Evolutionary conservation across 495 filamentous ascomycete genomes (phyloP).

Genomic region (Cenococcum geophilum): DNA sequence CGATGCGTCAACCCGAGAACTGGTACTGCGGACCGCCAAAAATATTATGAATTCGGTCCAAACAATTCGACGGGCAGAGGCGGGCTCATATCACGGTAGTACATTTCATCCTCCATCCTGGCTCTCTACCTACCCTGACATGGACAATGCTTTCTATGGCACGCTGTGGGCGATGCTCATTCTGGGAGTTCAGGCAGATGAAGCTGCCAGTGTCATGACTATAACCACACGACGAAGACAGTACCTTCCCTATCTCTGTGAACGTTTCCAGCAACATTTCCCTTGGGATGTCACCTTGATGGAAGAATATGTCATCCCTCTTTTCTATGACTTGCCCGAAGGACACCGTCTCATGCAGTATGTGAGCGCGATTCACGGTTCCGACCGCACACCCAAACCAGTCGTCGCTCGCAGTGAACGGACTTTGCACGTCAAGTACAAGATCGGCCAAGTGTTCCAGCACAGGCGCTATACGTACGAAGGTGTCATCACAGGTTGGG

Average conservation of each 20-base stretch:
- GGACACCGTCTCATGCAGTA: conserved; percentile 43
- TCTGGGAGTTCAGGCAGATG: conserved; percentile 38
- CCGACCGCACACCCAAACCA: conserved; percentile 55
- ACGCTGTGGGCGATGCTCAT: conserved; percentile 74
- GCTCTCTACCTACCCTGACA: conserved; percentile 39
- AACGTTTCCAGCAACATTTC: conserved; percentile 58
- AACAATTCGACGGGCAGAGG: conserved; percentile 26
- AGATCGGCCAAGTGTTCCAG: conserved; percentile 75
- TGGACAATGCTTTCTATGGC: conserved; percentile 66
- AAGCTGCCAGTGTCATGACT: conserved; percentile 34
- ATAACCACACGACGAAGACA: conserved; percentile 49
- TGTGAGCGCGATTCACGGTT: conserved; percentile 52
- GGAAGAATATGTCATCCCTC: conserved; percentile 57
- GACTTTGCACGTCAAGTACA: conserved; percentile 53
- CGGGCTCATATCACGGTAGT: conserved; percentile 5
- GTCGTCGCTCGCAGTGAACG: conserved; percentile 45
- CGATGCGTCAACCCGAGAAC: conserved; percentile 54
- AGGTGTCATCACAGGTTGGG: conserved; percentile 85
- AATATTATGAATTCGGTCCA: conserved; percentile 68
- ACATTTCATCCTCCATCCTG: conserved; percentile 8
- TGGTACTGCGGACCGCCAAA: conserved; percentile 68
- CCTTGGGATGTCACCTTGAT: conserved; percentile 49
- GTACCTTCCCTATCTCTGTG: conserved; percentile 60
- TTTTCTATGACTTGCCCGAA: conserved; percentile 45
- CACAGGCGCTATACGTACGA: conserved; percentile 76